Evolutionary conservation across 108 stramenopile genomes (phyloP).

Genomic region (Skeletonema grethae): DNA sequence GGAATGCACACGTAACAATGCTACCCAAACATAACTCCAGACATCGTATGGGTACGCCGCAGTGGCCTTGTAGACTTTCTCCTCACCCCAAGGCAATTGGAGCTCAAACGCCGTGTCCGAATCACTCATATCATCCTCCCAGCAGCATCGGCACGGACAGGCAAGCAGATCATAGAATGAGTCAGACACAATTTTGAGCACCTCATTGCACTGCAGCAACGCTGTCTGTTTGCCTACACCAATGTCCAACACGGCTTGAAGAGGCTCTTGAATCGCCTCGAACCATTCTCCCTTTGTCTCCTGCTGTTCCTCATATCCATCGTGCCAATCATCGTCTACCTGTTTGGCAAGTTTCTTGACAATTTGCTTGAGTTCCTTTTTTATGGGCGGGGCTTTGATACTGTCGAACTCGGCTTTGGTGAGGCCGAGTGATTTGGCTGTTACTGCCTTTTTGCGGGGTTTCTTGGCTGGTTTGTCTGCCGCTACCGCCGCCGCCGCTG

Average conservation of each 20-base stretch:
- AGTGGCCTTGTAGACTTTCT: background rate
- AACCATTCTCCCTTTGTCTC: conserved; percentile 15
- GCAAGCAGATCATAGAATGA: conserved; percentile 12
- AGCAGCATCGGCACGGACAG: conserved; percentile 11
- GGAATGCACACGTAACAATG: conserved; percentile 13
- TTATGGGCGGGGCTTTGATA: conserved; percentile 12
- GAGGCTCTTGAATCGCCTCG: conserved; percentile 11
- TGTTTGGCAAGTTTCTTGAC: conserved; percentile 13
- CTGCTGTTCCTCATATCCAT: conserved; percentile 5
- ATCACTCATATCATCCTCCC: background rate
- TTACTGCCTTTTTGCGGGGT: conserved; percentile 9
- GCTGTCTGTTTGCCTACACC: conserved; percentile 14
- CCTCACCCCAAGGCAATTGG: conserved; percentile 6
- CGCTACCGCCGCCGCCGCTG: background rate
- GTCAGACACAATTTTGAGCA: conserved; percentile 20
- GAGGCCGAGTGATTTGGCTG: conserved; percentile 18
- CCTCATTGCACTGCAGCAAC: conserved; percentile 10
- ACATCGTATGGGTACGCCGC: background rate
- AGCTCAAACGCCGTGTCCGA: background rate
- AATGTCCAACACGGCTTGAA: conserved; percentile 16
- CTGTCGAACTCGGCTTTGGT: conserved; percentile 12
- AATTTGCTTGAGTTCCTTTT: background rate
- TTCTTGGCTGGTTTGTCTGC: conserved; percentile 8
- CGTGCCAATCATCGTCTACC: conserved; percentile 16
- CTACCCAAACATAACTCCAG: conserved; percentile 19